These are phyloP conservation scores for Annulohypoxylon nitens DNA, from an alignment of 495 filamentous ascomycete genomes.

Conservation along the genomic window DNA sequence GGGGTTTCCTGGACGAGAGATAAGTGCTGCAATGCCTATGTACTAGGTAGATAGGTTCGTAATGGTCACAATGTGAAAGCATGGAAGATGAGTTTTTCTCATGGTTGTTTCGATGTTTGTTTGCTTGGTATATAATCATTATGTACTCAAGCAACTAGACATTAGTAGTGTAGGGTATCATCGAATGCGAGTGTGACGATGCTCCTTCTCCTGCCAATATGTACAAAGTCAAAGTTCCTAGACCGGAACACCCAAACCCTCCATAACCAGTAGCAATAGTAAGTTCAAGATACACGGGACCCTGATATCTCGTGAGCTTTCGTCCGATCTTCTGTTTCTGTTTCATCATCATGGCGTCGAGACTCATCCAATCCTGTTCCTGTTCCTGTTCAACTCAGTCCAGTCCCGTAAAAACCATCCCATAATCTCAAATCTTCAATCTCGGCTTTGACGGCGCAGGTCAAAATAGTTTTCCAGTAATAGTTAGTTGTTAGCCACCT, in stretches of 20 bases:
- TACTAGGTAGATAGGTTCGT: neutral
- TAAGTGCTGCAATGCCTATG: neutral
- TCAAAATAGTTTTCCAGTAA: neutral
- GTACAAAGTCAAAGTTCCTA: constrained; percentile 30
- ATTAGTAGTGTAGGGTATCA: constrained; percentile 50
- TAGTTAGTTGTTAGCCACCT: neutral
- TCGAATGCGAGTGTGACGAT: constrained; percentile 42
- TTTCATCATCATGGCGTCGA: neutral
- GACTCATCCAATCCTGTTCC: neutral
- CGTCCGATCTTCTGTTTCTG: neutral
- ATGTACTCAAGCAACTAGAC: constrained; percentile 39
- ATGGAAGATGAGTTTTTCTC: neutral
- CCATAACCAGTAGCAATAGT: neutral
- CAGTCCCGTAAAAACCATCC: neutral
- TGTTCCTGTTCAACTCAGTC: neutral
- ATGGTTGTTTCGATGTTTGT: neutral
- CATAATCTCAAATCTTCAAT: neutral
- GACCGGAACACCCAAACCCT: constrained; percentile 2
- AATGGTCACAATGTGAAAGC: constrained; percentile 1
- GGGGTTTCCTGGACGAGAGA: neutral
- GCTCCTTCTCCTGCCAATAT: constrained; percentile 41
- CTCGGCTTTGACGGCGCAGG: neutral
- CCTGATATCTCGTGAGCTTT: neutral
- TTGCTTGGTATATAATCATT: constrained; percentile 16
- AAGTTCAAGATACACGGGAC: neutral